phyloP scores from a whole-genome alignment of 305 asterid genomes.

The Fraxinus angustifolia region DNA sequence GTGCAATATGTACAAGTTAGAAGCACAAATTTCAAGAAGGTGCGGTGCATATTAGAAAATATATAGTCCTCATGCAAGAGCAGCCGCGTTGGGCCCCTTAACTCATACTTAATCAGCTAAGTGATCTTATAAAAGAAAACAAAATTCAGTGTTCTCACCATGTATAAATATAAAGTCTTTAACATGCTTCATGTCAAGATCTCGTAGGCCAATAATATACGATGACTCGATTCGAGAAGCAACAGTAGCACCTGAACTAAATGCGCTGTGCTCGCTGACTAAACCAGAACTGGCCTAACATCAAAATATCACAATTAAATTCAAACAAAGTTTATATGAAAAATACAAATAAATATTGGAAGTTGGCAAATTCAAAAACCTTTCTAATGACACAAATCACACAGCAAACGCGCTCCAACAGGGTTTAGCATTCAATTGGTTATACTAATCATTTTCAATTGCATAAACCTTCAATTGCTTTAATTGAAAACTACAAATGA shows the following conservation, averaged over 20 bases:
- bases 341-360: slow-evolving; percentile 21
- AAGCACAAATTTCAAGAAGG: neutral
- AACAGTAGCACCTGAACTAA: slow-evolving; percentile 52
- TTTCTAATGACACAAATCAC: slow-evolving; percentile 24
- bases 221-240: slow-evolving; percentile 90
- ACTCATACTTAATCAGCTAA: slow-evolving; percentile 12
- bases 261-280: slow-evolving; percentile 68
- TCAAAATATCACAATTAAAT: slow-evolving; percentile 32
- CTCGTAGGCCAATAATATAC: slow-evolving; percentile 65
- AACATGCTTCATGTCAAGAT: slow-evolving; percentile 92
- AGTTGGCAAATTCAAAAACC: slow-evolving; percentile 21
- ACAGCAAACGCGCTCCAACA: slow-evolving; percentile 10
- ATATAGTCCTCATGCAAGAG: slow-evolving; percentile 9
- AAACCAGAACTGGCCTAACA: slow-evolving; percentile 84
- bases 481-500: slow-evolving; percentile 1
- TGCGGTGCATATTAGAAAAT: neutral
- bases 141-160: slow-evolving; percentile 54
- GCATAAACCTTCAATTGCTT: slow-evolving; percentile 13
- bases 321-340: slow-evolving; percentile 22
- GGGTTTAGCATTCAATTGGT: neutral
- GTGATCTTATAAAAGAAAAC: slow-evolving; percentile 20
- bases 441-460: slow-evolving; percentile 15
- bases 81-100: slow-evolving; percentile 16
- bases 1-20: neutral
- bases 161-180: slow-evolving; percentile 77